A percentile compares a stretch with the other conserved stretches of the same genome.
Evolutionary conservation across 2,329 filamentous ascomycete species (phyloP).

Genomic region (Penicillium sp.): DNA sequence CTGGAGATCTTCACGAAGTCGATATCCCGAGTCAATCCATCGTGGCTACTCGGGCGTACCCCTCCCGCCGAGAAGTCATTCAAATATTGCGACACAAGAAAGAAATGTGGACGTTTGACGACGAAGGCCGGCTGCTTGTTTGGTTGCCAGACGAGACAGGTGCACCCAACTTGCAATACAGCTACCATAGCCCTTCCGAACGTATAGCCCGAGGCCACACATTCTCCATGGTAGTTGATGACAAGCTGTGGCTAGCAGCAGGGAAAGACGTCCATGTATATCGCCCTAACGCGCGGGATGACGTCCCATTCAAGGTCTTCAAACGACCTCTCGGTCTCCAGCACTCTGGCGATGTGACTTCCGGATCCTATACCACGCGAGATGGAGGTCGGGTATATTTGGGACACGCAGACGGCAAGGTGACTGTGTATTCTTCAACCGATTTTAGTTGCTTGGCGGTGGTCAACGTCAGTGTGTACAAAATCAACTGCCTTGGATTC

Average conservation of each 20-base stretch:
- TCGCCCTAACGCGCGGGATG: slow-evolving; percentile 67
- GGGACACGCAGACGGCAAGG: slow-evolving; percentile 89
- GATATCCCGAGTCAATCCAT: slow-evolving; percentile 75
- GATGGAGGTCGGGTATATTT: slow-evolving; percentile 81
- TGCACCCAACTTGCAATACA: slow-evolving; percentile 70
- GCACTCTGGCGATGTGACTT: slow-evolving; percentile 81
- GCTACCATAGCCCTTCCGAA: slow-evolving; percentile 66
- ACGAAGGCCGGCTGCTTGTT: slow-evolving; percentile 79
- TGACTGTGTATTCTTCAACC: slow-evolving; percentile 82
- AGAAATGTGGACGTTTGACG: slow-evolving; percentile 92
- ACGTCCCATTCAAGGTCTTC: slow-evolving; percentile 71
- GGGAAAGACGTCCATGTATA: slow-evolving; percentile 88
- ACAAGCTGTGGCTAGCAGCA: slow-evolving; percentile 81
- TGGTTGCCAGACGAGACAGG: slow-evolving; percentile 79
- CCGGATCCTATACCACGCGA: slow-evolving; percentile 71
- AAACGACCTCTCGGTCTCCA: slow-evolving; percentile 68
- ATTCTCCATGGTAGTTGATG: slow-evolving; percentile 83
- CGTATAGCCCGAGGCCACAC: slow-evolving; percentile 78
- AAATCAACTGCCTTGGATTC: slow-evolving; percentile 83
- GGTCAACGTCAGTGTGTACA: slow-evolving; percentile 87
- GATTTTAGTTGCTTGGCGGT: slow-evolving; percentile 77
- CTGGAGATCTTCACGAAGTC: slow-evolving; percentile 84
- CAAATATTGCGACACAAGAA: slow-evolving; percentile 83
- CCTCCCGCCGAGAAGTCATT: slow-evolving; percentile 75
- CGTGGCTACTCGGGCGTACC: slow-evolving; percentile 68